Evolutionary conservation across 2,329 filamentous ascomycete species (phyloP), one percentile per base, ranked within the genome.

Genomic region (Cladosporium velox): DNA sequence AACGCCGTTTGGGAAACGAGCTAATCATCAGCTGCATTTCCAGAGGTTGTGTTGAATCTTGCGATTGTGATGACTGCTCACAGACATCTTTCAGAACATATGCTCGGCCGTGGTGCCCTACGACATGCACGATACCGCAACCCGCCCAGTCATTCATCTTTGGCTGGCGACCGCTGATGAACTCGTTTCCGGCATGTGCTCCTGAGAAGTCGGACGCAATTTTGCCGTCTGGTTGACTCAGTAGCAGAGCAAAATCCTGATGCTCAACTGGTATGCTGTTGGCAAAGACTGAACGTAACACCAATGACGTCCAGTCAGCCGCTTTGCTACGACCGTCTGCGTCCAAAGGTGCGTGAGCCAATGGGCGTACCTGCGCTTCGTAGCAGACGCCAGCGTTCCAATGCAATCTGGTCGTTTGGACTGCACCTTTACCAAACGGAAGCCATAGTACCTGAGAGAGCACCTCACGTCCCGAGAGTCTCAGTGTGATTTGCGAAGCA

Each of bases 1-100:
- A 88, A 3, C 80, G 79, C 52, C 87, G 82, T 65, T 82, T 84
- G 0, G 87, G 83, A 75, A 86, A 86, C 51, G 34, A 63, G 18
- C 15, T 69, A 32, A 71, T 64, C 14, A 67, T 15, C 28, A 68
- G n/a, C 26, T 59, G 38, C 24, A n/a, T 52, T 28, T 35, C 49
- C 32, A 28, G 28, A 12, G 7, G 24, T 54, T 54, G 24, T 4
- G 7, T 28, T 47, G 41, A 11, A 26, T 34, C 55, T 32, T 57
- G 41, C 18, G 65, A 58, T 18, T 59, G 14, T 66, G 26, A 2
- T 15, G 11, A 14, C 18, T 38, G 38, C 21, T 47, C 26, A 5
- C 26, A 24, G 15, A 52, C 47, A 18, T 41, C 61, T 26, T 68
- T 57, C 10, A 73, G 55, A 12, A 75, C 55, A 55, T 69, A 72